A percentile compares a stretch with the other conserved stretches of the same genome.
phyloP scores from a whole-genome alignment of 2,329 filamentous ascomycete species.

The Beauveria caledonica region DNA sequence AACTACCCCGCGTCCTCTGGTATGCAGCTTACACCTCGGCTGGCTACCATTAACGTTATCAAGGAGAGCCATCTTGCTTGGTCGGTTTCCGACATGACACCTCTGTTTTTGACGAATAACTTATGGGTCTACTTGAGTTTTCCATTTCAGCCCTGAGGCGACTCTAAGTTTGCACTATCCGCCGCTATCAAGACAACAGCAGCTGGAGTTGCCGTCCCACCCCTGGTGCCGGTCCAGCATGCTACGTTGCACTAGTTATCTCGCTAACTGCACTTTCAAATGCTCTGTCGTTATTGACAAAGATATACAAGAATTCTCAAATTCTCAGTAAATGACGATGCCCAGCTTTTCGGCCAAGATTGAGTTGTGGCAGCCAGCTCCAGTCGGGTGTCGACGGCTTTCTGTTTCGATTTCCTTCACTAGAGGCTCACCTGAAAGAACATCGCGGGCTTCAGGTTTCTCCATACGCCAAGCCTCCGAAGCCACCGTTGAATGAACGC shows the following conservation, averaged over 20 bases:
- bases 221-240: not conserved
- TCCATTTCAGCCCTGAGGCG: not conserved
- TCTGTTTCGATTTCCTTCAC: not conserved
- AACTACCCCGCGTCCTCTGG: not conserved
- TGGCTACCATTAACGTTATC: not conserved
- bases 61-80: not conserved
- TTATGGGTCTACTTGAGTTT: not conserved
- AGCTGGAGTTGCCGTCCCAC: not conserved
- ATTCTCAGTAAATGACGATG: not conserved
- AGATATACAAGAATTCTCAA: not conserved
- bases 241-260: conserved; percentile 10
- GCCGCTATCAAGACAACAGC: not conserved
- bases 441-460: not conserved
- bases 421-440: not conserved
- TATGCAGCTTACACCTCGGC: not conserved
- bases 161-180: not conserved
- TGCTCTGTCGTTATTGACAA: not conserved
- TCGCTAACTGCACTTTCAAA: not conserved
- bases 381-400: not conserved
- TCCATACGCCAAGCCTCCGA: not conserved
- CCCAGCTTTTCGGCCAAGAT: not conserved
- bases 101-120: not conserved
- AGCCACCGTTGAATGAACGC: not conserved
- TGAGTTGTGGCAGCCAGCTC: not conserved
- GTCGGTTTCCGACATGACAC: not conserved